Conservation (phyloP, 2,329 filamentous ascomycete species). For the Scorias spongiosa region DNA sequence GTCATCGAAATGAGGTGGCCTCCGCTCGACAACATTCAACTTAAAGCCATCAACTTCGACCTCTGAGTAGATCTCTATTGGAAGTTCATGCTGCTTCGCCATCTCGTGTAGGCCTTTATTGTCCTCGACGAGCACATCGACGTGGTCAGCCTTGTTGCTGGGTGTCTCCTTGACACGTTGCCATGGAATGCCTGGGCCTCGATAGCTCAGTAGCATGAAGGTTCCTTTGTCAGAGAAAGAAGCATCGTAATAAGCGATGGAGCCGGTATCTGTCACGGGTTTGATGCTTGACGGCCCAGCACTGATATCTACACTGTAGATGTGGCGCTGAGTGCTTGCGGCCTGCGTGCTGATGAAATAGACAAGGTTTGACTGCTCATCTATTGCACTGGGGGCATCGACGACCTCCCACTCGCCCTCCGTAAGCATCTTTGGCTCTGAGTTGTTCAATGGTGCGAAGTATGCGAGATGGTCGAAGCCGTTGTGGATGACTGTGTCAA, state of each 20-base stretch:
- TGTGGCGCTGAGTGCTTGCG: constrained; percentile 74
- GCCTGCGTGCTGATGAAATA: constrained; percentile 85
- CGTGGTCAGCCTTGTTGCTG: constrained; percentile 42
- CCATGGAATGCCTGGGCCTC: constrained; percentile 74
- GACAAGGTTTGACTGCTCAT: constrained; percentile 70
- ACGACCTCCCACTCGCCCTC: constrained; percentile 87
- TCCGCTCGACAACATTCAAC: constrained; percentile 63
- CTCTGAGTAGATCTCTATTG: constrained; percentile 66
- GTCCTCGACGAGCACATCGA: constrained; percentile 59
- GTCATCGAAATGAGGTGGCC: constrained; percentile 73
- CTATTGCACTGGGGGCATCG: constrained; percentile 66
- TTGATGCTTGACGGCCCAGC: constrained; percentile 47
- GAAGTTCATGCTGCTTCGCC: constrained; percentile 64
- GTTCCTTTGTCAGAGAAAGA: constrained; percentile 74
- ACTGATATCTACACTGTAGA: constrained; percentile 79
- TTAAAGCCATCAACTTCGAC: constrained; percentile 69
- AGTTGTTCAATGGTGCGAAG: constrained; percentile 73
- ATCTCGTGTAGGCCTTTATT: constrained; percentile 56
- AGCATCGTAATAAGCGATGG: constrained; percentile 63
- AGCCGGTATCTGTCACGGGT: constrained; percentile 56
- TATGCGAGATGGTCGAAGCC: constrained; percentile 86
- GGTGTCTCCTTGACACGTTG: constrained; percentile 82
- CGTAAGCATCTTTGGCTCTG: constrained; percentile 72
- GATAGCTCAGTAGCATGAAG: constrained; percentile 71
- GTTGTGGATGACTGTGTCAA: constrained; percentile 77